phyloP scores from a whole-genome alignment of 306 rosid genomes.

The cucumber (Cucumis sativus) region Cucumber_9930_V3 NC_026657.2:27475501-27476000 shows the following conservation, averaged over 20 bases:
- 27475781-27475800: conserved; percentile 54
- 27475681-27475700: conserved; percentile 15
- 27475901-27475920: conserved; percentile 45
- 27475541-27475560: too few relatives aligned
- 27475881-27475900: conserved; percentile 35
- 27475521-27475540: too few relatives aligned
- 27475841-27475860: conserved; percentile 34
- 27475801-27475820: conserved; percentile 40
- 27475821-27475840: conserved; percentile 57
- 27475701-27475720: conserved; percentile 29
- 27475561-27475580: too few relatives aligned
- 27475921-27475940: conserved; percentile 65
- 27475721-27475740: conserved; percentile 44
- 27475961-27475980: too few relatives aligned
- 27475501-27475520: too few relatives aligned
- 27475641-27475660: not conserved
- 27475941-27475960: conserved; percentile 28
- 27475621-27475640: not conserved
- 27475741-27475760: conserved; percentile 40
- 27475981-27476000: too few relatives aligned
- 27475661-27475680: too few relatives aligned
- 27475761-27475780: conserved; percentile 62
- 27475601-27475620: not conserved
- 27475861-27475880: conserved; percentile 34
- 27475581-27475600: too few relatives aligned